A percentile compares a stretch with the other conserved stretches of the same genome.
Evolutionary conservation across 208 protist species (phyloP).

Genomic region (Trypanosoma conorhini): DNA sequence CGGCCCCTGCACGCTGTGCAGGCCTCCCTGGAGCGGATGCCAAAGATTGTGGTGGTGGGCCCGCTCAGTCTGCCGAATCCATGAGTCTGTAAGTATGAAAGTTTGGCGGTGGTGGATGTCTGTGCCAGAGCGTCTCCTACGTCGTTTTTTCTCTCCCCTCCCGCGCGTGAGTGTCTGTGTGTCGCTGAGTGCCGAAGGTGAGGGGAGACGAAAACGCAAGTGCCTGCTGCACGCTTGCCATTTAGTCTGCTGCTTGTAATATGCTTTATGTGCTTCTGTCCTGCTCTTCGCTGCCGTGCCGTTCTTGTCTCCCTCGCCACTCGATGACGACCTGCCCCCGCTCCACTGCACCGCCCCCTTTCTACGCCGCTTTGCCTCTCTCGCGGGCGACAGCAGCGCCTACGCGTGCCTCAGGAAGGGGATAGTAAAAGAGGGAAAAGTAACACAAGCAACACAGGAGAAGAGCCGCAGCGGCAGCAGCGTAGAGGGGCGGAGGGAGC

Average conservation of each 20-base stretch:
- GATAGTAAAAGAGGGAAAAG: too few relatives aligned
- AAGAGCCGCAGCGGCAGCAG: background rate
- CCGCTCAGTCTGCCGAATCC: conserved; percentile 35
- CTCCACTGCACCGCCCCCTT: conserved; percentile 3
- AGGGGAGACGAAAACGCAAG: too few relatives aligned
- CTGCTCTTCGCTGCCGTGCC: background rate
- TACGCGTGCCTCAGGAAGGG: too few relatives aligned
- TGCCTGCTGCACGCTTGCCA: too few relatives aligned
- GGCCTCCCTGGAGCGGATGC: conserved; percentile 34
- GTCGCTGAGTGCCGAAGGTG: too few relatives aligned
- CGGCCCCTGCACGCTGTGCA: conserved; percentile 2
- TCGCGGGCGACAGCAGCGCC: background rate
- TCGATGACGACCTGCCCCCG: background rate
- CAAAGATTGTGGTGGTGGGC: conserved; percentile 52
- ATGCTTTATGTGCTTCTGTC: conserved; percentile 11
- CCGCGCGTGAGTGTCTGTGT: background rate
- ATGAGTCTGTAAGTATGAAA: conserved; percentile 7
- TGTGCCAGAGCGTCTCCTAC: background rate
- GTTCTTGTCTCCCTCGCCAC: too few relatives aligned
- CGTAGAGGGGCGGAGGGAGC: background rate
- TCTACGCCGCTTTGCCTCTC: conserved; percentile 1
- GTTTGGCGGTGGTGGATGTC: background rate
- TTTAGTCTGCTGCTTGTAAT: too few relatives aligned
- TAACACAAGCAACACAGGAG: too few relatives aligned
- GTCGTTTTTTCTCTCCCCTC: background rate